Conservation (phyloP, 257 asterid genomes). For the Echites panduratus region DNA sequence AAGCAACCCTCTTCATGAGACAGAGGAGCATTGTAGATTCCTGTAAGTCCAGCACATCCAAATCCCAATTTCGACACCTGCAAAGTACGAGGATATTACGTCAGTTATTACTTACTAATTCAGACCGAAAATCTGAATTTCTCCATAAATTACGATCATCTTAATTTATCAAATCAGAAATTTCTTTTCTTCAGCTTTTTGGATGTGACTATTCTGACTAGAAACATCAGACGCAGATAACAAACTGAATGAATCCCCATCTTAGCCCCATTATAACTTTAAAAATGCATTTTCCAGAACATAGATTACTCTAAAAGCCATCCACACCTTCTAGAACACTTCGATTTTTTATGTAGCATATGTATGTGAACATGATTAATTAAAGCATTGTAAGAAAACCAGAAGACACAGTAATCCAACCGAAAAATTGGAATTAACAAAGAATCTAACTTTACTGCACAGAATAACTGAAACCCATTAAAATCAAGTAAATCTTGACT, state of each 20-base stretch:
- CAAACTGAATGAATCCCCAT: not conserved
- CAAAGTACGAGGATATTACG: not conserved
- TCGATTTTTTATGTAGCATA: no score
- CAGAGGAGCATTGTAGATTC: conserved; percentile 40
- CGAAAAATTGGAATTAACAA: no score
- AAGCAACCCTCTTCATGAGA: conserved; percentile 41
- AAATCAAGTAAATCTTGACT: not conserved
- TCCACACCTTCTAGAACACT: not conserved
- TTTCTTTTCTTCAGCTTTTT: not conserved
- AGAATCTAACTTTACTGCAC: not conserved
- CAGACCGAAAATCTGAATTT: not conserved
- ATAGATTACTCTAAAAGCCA: not conserved
- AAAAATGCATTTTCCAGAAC: not conserved
- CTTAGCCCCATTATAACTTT: not conserved
- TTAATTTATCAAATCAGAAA: not conserved
- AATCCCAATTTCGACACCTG: conserved; percentile 48
- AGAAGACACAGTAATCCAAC: no score
- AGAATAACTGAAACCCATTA: not conserved
- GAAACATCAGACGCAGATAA: not conserved
- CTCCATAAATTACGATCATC: not conserved
- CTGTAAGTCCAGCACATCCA: conserved; percentile 54
- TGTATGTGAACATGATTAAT: not conserved
- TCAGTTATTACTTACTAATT: not conserved
- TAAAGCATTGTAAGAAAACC: not conserved
- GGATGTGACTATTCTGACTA: not conserved